These are phyloP conservation scores for Penstemon newberryi DNA, from an alignment of 257 asterid genomes.

Conservation along the genomic window DNA sequence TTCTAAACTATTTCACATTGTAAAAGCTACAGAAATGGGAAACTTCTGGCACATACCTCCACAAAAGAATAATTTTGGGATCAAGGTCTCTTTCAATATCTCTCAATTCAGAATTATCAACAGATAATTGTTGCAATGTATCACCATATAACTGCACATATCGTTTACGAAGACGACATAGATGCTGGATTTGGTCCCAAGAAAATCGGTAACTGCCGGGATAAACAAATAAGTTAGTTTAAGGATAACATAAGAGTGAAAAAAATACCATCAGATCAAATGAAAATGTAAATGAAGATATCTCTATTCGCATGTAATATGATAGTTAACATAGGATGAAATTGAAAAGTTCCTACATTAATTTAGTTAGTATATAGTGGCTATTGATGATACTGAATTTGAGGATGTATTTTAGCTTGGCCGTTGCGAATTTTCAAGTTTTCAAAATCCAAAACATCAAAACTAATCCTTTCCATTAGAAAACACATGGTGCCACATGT, in stretches of 20 bases:
- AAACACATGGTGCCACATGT: too few relatives aligned
- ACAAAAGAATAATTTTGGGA: slow-evolving; percentile 83
- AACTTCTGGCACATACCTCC: slow-evolving; percentile 67
- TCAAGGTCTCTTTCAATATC: slow-evolving; percentile 88
- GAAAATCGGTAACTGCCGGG: slow-evolving; percentile 79
- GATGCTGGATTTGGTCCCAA: slow-evolving; percentile 81
- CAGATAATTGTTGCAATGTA: slow-evolving; percentile 62
- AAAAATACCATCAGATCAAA: slow-evolving; percentile 10
- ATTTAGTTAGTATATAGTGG: not conserved
- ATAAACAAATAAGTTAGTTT: slow-evolving; percentile 24
- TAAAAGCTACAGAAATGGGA: slow-evolving; percentile 10
- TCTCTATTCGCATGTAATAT: slow-evolving; percentile 13
- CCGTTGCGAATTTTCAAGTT: too few relatives aligned
- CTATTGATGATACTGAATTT: too few relatives aligned
- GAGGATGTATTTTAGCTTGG: too few relatives aligned
- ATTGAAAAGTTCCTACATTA: slow-evolving; percentile 7
- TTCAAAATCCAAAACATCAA: too few relatives aligned
- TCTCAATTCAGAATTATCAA: slow-evolving; percentile 55
- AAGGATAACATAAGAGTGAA: slow-evolving; percentile 7
- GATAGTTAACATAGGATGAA: slow-evolving; percentile 12
- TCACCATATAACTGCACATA: slow-evolving; percentile 89
- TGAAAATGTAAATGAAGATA: slow-evolving; percentile 19
- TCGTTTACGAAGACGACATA: slow-evolving; percentile 85
- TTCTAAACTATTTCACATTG: slow-evolving; percentile 14
- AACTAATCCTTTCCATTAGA: too few relatives aligned